Evolutionary conservation across 1,284 basidiomycete species (phyloP).

Genomic region (Naganishia albida): DNA sequence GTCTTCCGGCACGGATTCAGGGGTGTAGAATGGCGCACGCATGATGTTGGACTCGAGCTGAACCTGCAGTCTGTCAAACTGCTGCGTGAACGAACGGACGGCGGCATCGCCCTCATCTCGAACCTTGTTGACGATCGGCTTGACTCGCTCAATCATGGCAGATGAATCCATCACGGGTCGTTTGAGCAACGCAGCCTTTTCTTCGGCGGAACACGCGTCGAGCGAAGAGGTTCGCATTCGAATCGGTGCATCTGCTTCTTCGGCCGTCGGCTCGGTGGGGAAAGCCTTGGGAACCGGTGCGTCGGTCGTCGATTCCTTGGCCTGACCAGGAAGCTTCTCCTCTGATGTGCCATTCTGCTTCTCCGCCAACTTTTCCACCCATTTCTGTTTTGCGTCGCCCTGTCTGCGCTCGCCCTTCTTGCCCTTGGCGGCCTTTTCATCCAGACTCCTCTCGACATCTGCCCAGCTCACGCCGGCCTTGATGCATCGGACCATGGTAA

Average conservation of each 20-base stretch:
- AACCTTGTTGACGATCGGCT: conserved; percentile 90
- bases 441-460: conserved; percentile 83
- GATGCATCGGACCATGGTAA: conserved; percentile 84
- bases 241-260: conserved; percentile 58
- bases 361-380: conserved; percentile 56
- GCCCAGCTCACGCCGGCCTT: conserved; percentile 77
- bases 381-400: conserved; percentile 92
- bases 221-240: conserved; percentile 74
- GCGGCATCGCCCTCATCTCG: conserved; percentile 81
- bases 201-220: conserved; percentile 59
- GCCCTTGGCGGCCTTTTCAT: conserved; percentile 83
- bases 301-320: conserved; percentile 44
- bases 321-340: conserved; percentile 38
- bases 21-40: conserved; percentile 53
- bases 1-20: conserved; percentile 55
- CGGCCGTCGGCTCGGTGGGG: conserved; percentile 43
- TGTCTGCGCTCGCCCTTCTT: conserved; percentile 84
- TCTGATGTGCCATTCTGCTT: conserved; percentile 36
- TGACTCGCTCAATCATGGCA: conserved; percentile 93
- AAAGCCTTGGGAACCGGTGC: conserved; percentile 49
- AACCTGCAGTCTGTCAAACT: conserved; percentile 72
- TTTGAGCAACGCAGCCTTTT: conserved; percentile 71
- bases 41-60: conserved; percentile 57
- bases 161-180: conserved; percentile 89
- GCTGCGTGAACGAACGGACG: conserved; percentile 83